Evolutionary conservation across 176 grass and related monocot species (phyloP).

Genomic region (Tuctoria greenei): DNA sequence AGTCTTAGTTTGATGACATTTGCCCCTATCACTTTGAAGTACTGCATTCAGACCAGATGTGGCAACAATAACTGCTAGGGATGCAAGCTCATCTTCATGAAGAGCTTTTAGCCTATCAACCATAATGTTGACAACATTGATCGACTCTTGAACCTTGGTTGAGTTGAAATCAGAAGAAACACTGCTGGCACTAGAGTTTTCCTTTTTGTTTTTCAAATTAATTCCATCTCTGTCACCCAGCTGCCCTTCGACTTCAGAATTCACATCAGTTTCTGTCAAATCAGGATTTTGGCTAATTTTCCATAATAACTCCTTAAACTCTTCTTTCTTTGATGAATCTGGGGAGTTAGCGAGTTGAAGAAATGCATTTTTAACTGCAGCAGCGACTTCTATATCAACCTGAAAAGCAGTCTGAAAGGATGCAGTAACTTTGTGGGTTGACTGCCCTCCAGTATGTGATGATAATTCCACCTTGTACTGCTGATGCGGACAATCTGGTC

Average conservation of each 20-base stretch:
- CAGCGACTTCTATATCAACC: conserved; percentile 81
- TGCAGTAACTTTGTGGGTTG: conserved; percentile 73
- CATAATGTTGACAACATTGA: conserved; percentile 59
- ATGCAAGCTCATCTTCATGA: conserved; percentile 75
- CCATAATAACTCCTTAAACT: conserved; percentile 62
- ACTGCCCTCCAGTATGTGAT: conserved; percentile 50
- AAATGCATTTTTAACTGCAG: conserved; percentile 84
- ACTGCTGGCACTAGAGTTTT: conserved; percentile 23
- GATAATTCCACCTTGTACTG: conserved; percentile 63
- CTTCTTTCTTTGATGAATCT: conserved; percentile 59
- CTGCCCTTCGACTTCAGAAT: conserved; percentile 36
- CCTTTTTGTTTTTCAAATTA: conserved; percentile 23
- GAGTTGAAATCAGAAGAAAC: conserved; percentile 39
- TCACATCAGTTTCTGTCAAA: conserved; percentile 32
- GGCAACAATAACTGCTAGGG: conserved; percentile 87
- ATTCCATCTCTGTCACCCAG: conserved; percentile 17
- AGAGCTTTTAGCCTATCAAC: conserved; percentile 76
- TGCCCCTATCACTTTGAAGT: conserved; percentile 61
- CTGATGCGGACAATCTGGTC: conserved; percentile 59
- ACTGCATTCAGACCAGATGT: conserved; percentile 82
- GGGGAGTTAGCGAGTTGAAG: conserved; percentile 56
- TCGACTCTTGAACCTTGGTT: conserved; percentile 29
- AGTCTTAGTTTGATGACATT: conserved; percentile 31
- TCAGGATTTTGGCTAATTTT: conserved; percentile 95
- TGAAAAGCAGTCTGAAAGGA: conserved; percentile 93